phyloP scores from a whole-genome alignment of 1,284 basidiomycete genomes.

The Microbotryum lychnidis-dioicae region DNA sequence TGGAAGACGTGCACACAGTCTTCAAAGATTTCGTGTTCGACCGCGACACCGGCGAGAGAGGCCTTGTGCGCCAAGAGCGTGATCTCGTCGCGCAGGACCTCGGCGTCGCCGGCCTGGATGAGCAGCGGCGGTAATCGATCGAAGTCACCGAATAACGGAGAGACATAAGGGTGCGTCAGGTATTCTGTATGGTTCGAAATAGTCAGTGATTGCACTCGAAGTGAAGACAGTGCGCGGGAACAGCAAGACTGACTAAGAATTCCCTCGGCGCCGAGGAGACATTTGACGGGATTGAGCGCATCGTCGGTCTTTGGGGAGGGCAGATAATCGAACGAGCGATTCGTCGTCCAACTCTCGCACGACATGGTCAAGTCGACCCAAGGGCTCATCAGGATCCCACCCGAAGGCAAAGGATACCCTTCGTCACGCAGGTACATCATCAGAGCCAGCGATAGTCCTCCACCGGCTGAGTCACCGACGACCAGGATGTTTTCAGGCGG shows the following conservation, averaged over 20 bases:
- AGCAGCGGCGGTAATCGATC: constrained; percentile 78
- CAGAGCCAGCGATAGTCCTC: constrained; percentile 74
- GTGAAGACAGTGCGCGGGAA: no score
- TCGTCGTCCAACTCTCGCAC: constrained; percentile 95
- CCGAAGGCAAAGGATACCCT: constrained; percentile 66
- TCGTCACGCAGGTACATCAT: constrained; percentile 70
- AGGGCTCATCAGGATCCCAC: constrained; percentile 77
- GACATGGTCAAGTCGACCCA: constrained; percentile 70
- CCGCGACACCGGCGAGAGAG: constrained; percentile 71
- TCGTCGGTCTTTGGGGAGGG: constrained; percentile 46
- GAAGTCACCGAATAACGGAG: constrained; percentile 89
- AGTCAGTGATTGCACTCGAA: no score
- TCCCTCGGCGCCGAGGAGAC: constrained; percentile 77
- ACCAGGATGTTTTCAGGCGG: constrained; percentile 77
- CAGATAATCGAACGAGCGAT: constrained; percentile 51
- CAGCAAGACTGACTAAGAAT: constrained; percentile 45
- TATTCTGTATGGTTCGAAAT: constrained; percentile 45
- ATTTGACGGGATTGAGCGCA: constrained; percentile 84
- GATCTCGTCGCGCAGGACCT: constrained; percentile 86
- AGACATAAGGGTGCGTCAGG: constrained; percentile 91
- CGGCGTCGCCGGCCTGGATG: constrained; percentile 88
- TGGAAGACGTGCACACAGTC: constrained; percentile 81
- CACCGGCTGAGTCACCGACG: constrained; percentile 73
- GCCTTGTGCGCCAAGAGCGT: constrained; percentile 93
- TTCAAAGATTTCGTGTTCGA: constrained; percentile 71